Conservation (phyloP, 441 rosid genomes). For the Euphorbia schlechtendalii region DNA sequence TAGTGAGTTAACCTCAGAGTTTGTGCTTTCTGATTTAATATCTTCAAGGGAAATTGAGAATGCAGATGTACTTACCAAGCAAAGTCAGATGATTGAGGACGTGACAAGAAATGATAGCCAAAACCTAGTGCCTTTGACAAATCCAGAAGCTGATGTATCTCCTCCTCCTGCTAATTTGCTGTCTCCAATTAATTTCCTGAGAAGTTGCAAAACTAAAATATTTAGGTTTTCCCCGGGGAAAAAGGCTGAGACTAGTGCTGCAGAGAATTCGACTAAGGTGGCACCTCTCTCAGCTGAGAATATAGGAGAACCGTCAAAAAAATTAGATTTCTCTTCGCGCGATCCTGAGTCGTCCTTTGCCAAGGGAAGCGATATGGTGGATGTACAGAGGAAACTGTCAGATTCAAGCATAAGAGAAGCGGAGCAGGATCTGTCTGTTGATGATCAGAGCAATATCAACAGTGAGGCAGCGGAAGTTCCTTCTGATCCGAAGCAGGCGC, state of each 20-base stretch:
- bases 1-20: conserved; percentile 60
- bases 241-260: conserved; percentile 33
- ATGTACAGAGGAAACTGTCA: conserved; percentile 39
- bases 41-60: conserved; percentile 48
- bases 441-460: conserved; percentile 37
- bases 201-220: conserved; percentile 79
- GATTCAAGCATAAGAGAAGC: conserved; percentile 36
- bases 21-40: conserved; percentile 60
- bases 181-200: conserved; percentile 69
- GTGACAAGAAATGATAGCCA: conserved; percentile 23
- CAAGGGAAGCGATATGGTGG: conserved; percentile 34
- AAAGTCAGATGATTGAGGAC: conserved; percentile 33
- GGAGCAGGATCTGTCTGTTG: conserved; percentile 33
- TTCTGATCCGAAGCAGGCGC: conserved; percentile 40
- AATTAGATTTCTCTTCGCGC: conserved; percentile 25
- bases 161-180: conserved; percentile 35
- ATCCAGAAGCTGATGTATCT: conserved; percentile 6
- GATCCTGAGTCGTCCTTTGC: conserved; percentile 44
- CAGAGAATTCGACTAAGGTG: conserved; percentile 28
- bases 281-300: conserved; percentile 24
- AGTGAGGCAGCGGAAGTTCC: conserved; percentile 31
- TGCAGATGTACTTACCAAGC: conserved; percentile 34
- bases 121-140: conserved; percentile 21
- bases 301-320: conserved; percentile 33
- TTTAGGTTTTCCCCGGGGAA: conserved; percentile 69